Conservation (phyloP, 1,284 basidiomycete genomes). For the Tilletia indica region DNA sequence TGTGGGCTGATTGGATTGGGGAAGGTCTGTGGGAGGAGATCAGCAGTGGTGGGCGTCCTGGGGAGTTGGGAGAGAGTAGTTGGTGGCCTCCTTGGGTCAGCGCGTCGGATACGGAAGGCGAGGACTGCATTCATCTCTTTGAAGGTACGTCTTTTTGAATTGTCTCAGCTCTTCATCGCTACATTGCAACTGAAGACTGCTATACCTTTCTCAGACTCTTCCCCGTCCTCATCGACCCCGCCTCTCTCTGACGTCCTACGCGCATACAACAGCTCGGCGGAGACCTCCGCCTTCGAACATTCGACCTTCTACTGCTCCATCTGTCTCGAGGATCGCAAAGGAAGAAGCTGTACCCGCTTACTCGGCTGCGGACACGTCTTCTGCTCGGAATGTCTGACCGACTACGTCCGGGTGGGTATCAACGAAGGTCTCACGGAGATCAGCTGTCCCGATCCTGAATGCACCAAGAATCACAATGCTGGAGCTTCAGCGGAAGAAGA, state of each 20-base stretch:
- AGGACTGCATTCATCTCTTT: constrained; percentile 4
- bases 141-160: background rate
- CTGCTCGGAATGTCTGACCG: constrained; percentile 33
- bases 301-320: constrained; percentile 37
- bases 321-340: constrained; percentile 37
- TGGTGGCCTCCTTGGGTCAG: too few species aligned
- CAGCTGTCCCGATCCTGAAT: constrained; percentile 36
- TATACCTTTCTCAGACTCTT: background rate
- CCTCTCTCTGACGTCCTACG: background rate
- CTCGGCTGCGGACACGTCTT: constrained; percentile 36
- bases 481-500: background rate
- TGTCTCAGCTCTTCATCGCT: too few species aligned
- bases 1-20: constrained; percentile 29
- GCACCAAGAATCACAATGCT: constrained; percentile 22
- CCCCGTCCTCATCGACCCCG: background rate
- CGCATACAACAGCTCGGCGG: constrained; percentile 21
- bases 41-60: background rate
- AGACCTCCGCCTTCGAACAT: constrained; percentile 27
- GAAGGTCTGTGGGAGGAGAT: constrained; percentile 32
- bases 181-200: too few species aligned
- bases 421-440: constrained; percentile 28
- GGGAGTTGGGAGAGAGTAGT: background rate
- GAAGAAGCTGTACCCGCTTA: constrained; percentile 29
- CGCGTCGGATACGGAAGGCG: background rate
- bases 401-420: constrained; percentile 32